Evolutionary conservation across 2,329 filamentous ascomycete species (phyloP).

Genomic region (Teratosphaeriaceae sp.): DNA sequence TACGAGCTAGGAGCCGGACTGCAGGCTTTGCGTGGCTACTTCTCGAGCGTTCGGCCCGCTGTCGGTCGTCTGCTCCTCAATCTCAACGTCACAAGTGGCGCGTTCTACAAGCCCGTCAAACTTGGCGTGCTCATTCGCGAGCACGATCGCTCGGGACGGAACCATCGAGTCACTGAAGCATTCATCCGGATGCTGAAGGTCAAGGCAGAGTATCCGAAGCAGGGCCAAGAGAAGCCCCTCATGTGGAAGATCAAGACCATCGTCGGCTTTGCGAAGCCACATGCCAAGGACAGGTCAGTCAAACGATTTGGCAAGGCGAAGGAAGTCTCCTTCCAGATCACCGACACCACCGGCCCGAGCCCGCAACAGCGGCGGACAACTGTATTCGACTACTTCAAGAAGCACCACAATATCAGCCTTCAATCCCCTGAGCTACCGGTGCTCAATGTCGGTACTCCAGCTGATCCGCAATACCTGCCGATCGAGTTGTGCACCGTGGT

Average conservation of each 20-base stretch:
- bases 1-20: slow-evolving; percentile 45
- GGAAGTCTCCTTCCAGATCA: slow-evolving; percentile 44
- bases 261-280: slow-evolving; percentile 35
- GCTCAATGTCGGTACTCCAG: slow-evolving; percentile 56
- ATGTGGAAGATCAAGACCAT: slow-evolving; percentile 39
- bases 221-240: slow-evolving; percentile 15
- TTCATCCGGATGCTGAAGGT: slow-evolving; percentile 27
- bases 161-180: slow-evolving; percentile 16
- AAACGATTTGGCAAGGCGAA: slow-evolving; percentile 33
- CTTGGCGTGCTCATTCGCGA: slow-evolving; percentile 29
- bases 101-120: slow-evolving; percentile 46
- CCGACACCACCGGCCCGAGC: slow-evolving; percentile 11
- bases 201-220: slow-evolving; percentile 16
- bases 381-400: slow-evolving; percentile 46
- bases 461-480: slow-evolving; percentile 58
- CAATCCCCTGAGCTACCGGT: slow-evolving; percentile 45
- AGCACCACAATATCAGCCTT: slow-evolving; percentile 34
- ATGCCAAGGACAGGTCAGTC: background rate
- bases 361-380: slow-evolving; percentile 37
- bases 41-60: slow-evolving; percentile 53
- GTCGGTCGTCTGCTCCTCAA: slow-evolving; percentile 55
- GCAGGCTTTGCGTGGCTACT: slow-evolving; percentile 55
- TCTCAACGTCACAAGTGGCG: slow-evolving; percentile 54
- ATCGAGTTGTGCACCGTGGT: slow-evolving; percentile 59
- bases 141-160: too few relatives aligned